Evolutionary conservation across 495 filamentous ascomycete species (phyloP), one percentile per base, ranked within the genome.

Genomic region (Podospora conica): DNA sequence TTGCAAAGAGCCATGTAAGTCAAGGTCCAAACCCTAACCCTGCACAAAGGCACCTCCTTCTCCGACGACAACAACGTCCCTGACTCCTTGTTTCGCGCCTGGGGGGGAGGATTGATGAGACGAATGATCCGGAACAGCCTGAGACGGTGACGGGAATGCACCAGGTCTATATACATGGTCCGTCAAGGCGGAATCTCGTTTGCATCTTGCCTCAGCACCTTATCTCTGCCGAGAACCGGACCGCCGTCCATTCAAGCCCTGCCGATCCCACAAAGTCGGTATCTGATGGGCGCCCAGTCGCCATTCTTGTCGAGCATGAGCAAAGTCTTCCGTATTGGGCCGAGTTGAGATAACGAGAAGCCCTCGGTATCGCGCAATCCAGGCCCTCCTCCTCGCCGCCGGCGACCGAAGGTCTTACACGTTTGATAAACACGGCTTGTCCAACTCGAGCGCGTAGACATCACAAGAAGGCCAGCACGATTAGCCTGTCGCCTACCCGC

Each of bases 261-360:
- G 62, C 57, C 59, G 65, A 68, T 64, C 60, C 58, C 6, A 48
- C 40, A n/a, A n/a, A n/a, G 48, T 61, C 64, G 67, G 53, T 22
- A 53, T 54, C 24, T 54, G 21, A 24, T 53, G 61, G 23, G 59
- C 61, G 33, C 40, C 54, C 55, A 67, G 65, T 70, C 68, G 70
- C 70, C 70, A 70, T 72, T 66, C 68, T 63, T 53, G 58, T 58
- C 64, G 48, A 28, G 63, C 55, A 64, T 66, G 60, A 70, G 56
- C 58, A 58, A 61, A 56, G 20, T 18, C 28, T 40, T 65, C 33
- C 28, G 20, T 61, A 64, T 58, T 55, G 21, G 63, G 54, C 11
- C 22, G 53, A 3, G 23, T 29, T 33, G 18, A 66, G 58, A 67
- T 67, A 67, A 48, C 54, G 58, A 24, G 12, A 25, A 27, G 3